Base-by-base conservation (phyloP, 495 filamentous ascomycete species). In the Sordaria brevicollis region DNA sequence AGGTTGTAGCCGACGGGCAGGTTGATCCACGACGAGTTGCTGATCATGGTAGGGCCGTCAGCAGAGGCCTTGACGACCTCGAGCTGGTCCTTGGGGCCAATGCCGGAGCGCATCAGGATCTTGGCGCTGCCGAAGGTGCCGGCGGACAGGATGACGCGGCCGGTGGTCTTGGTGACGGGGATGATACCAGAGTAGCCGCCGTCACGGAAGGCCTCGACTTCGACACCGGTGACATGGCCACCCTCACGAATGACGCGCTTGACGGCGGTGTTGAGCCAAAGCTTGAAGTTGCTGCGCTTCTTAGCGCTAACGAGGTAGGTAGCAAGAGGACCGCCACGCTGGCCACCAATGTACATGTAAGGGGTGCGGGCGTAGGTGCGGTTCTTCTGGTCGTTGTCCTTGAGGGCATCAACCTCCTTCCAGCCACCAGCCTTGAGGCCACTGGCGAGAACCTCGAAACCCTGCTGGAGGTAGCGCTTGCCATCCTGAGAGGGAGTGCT, bases 111-210 rank as follows among this genome's bases (percentile, higher is more conserved):
- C 49, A 85, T 36, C 38, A 93, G 85, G 67, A 94, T 84, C 79
- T 92, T 92, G 21, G 91, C 85, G 5, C 87, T 89, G n/a, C 87
- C 89, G 66, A 93, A 90, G 29, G 90, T 85, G 65, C 91, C 91
- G 39, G 89, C 86, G 19, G 89, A 84, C 35, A 93, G 81, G 68
- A 93, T 83, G 39, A 93, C 89, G 25, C 88, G 83, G 65, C 91
- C 91, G 1, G 84, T 83, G 65, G 80, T 77, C 21, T 77, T 72
- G n/a, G 87, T 90, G 39, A 91, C 77, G 13, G 85, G 84, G 67
- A 90, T 81, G 68, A 86, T 84, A 33, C 90, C 88, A 62, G 81
- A 78, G 68, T 86, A 81, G 13, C 89, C 89, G 37, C 86, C 83
- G 34, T 80, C 73, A 54, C 79, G 77, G 72, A 85, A 86, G 36